phyloP scores from a whole-genome alignment of 177 flowering plant genomes.

The Vitis hybrid region DNA sequence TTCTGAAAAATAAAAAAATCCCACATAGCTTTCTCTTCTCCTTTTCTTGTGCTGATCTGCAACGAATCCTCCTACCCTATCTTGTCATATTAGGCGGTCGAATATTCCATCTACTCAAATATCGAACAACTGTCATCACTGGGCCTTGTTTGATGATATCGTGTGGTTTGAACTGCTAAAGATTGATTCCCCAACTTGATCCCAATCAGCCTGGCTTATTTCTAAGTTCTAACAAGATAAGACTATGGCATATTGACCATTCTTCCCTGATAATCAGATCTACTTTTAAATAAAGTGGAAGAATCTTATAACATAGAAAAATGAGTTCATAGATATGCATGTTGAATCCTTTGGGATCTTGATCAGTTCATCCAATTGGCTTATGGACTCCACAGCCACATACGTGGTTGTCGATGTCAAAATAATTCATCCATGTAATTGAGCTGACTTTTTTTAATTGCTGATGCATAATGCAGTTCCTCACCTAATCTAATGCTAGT shows the following conservation, averaged over 20 bases:
- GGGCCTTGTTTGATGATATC: not conserved
- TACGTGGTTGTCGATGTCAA: not conserved
- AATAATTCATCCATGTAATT: conserved; percentile 15
- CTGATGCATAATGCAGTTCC: not conserved
- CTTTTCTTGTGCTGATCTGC: too few relatives aligned
- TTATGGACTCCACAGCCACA: not conserved
- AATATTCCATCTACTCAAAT: not conserved
- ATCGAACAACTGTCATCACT: not conserved
- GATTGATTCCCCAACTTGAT: not conserved
- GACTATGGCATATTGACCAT: not conserved
- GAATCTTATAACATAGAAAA: conserved; percentile 2
- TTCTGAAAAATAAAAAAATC: not conserved
- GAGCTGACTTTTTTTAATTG: conserved; percentile 10
- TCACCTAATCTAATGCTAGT: not conserved
- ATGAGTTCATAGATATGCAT: not conserved
- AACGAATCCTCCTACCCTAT: not conserved
- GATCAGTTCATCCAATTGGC: not conserved
- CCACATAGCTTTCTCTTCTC: too few relatives aligned
- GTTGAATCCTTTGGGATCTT: conserved; percentile 1
- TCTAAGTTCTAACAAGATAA: not conserved
- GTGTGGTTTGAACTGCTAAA: not conserved
- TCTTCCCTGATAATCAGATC: not conserved
- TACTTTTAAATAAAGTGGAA: not conserved
- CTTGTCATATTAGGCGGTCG: not conserved
- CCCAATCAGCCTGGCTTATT: not conserved